phyloP scores from a whole-genome alignment of 1,139 yeast species.

The Scheffersomyces segobiensis region DNA sequence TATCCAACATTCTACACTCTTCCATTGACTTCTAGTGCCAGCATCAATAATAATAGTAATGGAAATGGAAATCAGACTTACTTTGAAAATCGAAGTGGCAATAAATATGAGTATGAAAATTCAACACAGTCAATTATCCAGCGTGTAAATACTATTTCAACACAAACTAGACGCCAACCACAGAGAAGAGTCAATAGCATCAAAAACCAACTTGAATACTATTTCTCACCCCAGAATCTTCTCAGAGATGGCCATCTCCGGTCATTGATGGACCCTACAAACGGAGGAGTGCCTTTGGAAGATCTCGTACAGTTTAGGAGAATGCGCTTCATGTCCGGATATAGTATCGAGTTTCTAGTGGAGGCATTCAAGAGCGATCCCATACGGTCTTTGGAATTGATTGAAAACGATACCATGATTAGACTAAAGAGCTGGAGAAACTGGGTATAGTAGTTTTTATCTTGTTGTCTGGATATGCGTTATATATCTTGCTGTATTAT shows the following conservation, averaged over 20 bases:
- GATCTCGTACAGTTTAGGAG: slow-evolving; percentile 20
- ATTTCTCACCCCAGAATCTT: slow-evolving; percentile 27
- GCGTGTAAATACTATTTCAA: neutral
- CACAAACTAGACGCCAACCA: neutral
- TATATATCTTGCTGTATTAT: neutral
- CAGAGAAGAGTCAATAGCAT: slow-evolving; percentile 5
- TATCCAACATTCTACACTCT: neutral
- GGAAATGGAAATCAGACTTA: neutral
- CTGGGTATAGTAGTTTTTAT: slow-evolving; percentile 12
- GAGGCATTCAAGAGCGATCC: slow-evolving; percentile 15
- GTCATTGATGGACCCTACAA: slow-evolving; percentile 15
- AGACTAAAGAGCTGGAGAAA: slow-evolving; percentile 18
- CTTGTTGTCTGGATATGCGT: too few species aligned
- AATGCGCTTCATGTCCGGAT: slow-evolving; percentile 21
- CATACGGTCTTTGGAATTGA: slow-evolving; percentile 14
- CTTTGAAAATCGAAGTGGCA: neutral
- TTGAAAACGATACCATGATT: slow-evolving; percentile 13
- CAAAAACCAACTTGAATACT: slow-evolving; percentile 21
- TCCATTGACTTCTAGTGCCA: neutral
- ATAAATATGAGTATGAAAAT: neutral
- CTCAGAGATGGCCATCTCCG: slow-evolving; percentile 25
- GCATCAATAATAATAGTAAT: neutral
- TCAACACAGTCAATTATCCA: neutral
- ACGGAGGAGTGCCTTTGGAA: slow-evolving; percentile 19
- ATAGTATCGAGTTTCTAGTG: slow-evolving; percentile 13